A percentile compares a stretch with the other conserved stretches of the same genome.
Conservation (phyloP, 331 rosid species). For the Malus hybrid region DNA sequence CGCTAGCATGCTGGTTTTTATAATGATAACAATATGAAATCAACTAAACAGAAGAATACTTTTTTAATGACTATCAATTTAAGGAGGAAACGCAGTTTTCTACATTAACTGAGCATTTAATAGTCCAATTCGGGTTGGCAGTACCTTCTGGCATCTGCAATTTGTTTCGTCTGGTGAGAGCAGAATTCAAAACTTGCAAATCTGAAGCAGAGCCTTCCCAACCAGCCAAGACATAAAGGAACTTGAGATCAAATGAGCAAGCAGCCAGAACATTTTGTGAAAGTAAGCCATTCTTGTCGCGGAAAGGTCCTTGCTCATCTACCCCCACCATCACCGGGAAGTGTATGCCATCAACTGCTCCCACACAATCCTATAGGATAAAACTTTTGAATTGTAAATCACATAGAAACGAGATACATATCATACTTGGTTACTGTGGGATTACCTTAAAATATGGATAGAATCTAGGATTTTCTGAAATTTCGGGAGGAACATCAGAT, state of each 20-base stretch:
- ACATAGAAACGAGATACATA: neutral
- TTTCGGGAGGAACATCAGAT: constrained; percentile 26
- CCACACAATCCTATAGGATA: constrained; percentile 36
- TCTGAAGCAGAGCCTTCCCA: constrained; percentile 96
- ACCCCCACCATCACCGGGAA: constrained; percentile 50
- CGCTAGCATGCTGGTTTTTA: neutral
- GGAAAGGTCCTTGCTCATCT: constrained; percentile 54
- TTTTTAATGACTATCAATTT: neutral
- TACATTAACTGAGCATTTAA: neutral
- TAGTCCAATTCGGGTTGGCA: neutral
- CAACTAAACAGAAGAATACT: neutral
- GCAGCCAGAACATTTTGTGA: constrained; percentile 47
- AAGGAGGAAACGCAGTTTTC: neutral
- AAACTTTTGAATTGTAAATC: neutral
- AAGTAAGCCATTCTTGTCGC: constrained; percentile 44
- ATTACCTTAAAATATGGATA: constrained; percentile 47
- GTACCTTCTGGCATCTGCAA: constrained; percentile 74
- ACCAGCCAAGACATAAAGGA: constrained; percentile 85
- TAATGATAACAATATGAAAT: neutral
- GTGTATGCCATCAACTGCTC: constrained; percentile 44
- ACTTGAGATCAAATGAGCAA: constrained; percentile 48
- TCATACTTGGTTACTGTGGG: neutral
- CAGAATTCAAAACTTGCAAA: constrained; percentile 76
- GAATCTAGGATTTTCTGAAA: constrained; percentile 43
- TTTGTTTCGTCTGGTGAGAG: constrained; percentile 60